A percentile compares a stretch with the other conserved stretches of the same genome.
Conservation (phyloP, 2,329 filamentous ascomycete species). For the Mycosphaerelloides madeirae region DNA sequence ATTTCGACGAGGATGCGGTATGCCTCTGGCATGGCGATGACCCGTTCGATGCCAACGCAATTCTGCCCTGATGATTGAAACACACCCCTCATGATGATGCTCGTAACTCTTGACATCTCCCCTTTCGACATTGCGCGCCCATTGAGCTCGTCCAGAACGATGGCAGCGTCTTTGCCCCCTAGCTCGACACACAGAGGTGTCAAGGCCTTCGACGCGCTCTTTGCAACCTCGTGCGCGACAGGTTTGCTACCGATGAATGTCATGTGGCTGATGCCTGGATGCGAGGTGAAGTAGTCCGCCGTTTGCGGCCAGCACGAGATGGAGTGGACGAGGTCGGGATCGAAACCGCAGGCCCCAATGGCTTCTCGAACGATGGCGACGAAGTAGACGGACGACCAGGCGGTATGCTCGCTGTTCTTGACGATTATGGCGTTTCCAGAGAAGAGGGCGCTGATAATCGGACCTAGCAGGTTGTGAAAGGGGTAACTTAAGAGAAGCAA, state of each 20-base stretch:
- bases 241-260: conserved; percentile 92
- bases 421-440: conserved; percentile 87
- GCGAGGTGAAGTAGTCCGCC: conserved; percentile 76
- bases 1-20: conserved; percentile 68
- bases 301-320: conserved; percentile 83
- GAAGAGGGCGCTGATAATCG: conserved; percentile 85
- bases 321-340: conserved; percentile 74
- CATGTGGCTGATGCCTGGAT: conserved; percentile 77
- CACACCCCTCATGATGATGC: conserved; percentile 82
- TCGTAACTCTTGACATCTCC: conserved; percentile 65
- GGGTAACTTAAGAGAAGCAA: conserved; percentile 23
- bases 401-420: conserved; percentile 92
- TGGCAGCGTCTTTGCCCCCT: conserved; percentile 89
- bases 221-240: conserved; percentile 82
- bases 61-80: conserved; percentile 97
- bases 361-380: conserved; percentile 72
- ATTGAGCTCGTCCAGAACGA: conserved; percentile 74
- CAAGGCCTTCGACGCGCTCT: conserved; percentile 77
- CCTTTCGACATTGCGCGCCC: conserved; percentile 41
- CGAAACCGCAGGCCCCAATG: conserved; percentile 75
- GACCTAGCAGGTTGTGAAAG: conserved; percentile 91
- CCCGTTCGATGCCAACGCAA: conserved; percentile 93
- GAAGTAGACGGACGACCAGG: conserved; percentile 86
- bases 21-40: conserved; percentile 72
- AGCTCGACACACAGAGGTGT: conserved; percentile 87